Evolutionary conservation across 164 flowering plant genomes (phyloP), one percentile per base, ranked within the genome.

Genomic region (Vitis rotundifolia): DNA sequence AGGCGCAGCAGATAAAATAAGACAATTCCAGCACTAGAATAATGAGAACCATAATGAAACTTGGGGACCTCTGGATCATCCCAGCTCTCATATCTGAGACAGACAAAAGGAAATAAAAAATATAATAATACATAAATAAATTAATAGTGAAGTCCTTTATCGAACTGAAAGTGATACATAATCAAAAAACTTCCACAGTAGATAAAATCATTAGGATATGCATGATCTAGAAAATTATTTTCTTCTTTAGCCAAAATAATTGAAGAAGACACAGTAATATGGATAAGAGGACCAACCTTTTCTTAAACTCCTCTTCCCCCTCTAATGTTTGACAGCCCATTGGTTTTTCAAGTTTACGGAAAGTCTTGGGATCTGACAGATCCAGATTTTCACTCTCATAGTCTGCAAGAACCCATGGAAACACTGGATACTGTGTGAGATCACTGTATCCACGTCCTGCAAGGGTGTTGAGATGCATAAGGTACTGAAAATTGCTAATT

Each of bases 381-480:
- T 96, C 89, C 62, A 96, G 82, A 67, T 73, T 75, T 72, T 89
- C 97, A 82, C 97, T 93, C 63, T 91, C 99, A 78, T 96, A 96
- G 77, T 96, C 97, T 11, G 93, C 89, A 75, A 96, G 92, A 71
- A 96, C 87, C 98, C 99, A 96, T n/a, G 99, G 99, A 68, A 92
- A 96, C 64, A 96, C 98, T 19, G 99, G 99, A 84, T 96, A 93
- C 76, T 93, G 98, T 14, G 98, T 96, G 47, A 96, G 92, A 83
- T 96, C 98, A 86, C 92, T 96, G 79, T 93, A 93, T 76, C 99
- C 99, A 74, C 99, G 97, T 60, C 99, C 99, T 51, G 98, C 99
- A 61, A 96, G 83, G 29, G 99, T 96, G 78, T 96, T 96, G 64
- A 96, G 93, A 79, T 96, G 97, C 99, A 93, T 93, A 71, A 96